Base-by-base conservation (phyloP, 1,139 yeast species). In the Debaryomyces singareniensis region DNA sequence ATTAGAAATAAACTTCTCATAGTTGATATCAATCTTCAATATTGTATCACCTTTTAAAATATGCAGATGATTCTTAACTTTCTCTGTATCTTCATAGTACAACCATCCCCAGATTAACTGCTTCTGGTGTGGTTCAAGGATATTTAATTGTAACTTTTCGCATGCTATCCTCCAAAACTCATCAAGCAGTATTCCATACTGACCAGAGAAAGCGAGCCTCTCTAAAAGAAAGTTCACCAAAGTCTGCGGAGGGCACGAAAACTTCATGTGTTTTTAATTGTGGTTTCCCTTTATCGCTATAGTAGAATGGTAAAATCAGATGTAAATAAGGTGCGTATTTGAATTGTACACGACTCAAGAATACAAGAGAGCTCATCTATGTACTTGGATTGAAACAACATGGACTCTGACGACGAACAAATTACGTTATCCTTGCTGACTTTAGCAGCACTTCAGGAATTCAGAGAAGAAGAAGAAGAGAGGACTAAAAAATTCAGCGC, bases 401-500 rank as follows among this genome's bases (percentile, higher is more conserved):
- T 18, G 21, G 21, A 18, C 26, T 60, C 61, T 5, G 68, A 61
- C 37, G 71, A 66, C 41, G 72, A 65, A 35, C 57, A 60, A 13
- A 35, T 61, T 16, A 56, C 72, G 1, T 66, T 84, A 28, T 80
- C 95, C 0, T 68, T 84, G 1, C 69, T 73, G 43, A 78, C 96
- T 1, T 60, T 86, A 34, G 91, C 87, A 2, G 94, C 95, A 1
- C 66, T 86, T 30, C 71, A 70, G 40, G 84, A 80, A 50, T 86
- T 85, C 50, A 71, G 67, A 44, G 55, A 58, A 15, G 95, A 86
- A 53, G 89, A 85, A 50, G 51, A 68, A 21, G 65, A 68, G 28
- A 71, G 85, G 38, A 53, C 63, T 13, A 73, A 76, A 37, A 68
- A 74, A 35, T 85, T 87, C 48, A 71, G 68, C 26, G 56, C 68